Conservation (phyloP, 2,329 filamentous ascomycete genomes). For the Tolypocladium sp. region DNA sequence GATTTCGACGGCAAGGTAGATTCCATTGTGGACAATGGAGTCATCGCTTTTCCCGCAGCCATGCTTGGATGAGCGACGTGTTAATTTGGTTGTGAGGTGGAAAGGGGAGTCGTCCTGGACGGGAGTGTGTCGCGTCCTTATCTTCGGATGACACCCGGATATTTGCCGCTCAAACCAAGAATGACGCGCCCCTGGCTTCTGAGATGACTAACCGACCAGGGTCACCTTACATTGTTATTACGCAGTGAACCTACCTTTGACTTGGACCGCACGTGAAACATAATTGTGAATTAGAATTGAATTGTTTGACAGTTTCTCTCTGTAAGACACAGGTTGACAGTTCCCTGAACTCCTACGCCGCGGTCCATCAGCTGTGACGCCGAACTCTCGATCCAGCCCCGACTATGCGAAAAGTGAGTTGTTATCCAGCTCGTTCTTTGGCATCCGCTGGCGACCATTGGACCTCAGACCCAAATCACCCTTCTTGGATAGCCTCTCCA, state of each 20-base stretch:
- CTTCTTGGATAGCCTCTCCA: constrained; percentile 66
- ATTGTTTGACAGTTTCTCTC: background rate
- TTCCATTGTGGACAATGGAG: constrained; percentile 12
- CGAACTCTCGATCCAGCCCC: background rate
- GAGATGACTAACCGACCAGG: no score
- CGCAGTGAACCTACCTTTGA: no score
- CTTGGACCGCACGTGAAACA: background rate
- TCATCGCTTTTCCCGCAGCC: constrained; percentile 9
- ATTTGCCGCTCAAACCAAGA: constrained; percentile 1
- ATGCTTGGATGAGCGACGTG: constrained; percentile 9
- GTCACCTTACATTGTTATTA: no score
- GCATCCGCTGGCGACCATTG: constrained; percentile 51
- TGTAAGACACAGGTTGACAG: background rate
- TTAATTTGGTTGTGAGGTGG: background rate
- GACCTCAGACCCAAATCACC: constrained; percentile 67
- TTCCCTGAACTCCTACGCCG: background rate
- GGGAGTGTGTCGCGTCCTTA: constrained; percentile 6
- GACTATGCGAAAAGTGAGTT: constrained; percentile 64
- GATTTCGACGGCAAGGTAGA: background rate
- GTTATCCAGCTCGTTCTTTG: constrained; percentile 65
- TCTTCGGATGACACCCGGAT: background rate
- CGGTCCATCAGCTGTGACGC: background rate
- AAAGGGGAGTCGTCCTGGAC: background rate
- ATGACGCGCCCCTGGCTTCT: no score
- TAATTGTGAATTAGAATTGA: background rate